These are phyloP conservation scores for Xylaria nigripes DNA, from an alignment of 495 filamentous ascomycete genomes.

Conservation along the genomic window DNA sequence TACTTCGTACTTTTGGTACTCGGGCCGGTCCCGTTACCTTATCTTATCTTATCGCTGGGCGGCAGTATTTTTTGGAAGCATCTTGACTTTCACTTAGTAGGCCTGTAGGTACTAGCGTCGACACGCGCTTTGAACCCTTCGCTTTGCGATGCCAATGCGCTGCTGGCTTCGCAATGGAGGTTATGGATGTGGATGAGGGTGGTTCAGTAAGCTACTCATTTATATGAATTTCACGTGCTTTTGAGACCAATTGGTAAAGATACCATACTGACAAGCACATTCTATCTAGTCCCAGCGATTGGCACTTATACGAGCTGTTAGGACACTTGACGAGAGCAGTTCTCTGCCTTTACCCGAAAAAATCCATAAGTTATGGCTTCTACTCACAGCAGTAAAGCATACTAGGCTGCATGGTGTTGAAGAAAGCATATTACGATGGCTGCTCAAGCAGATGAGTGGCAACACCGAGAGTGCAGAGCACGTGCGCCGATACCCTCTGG, in stretches of 20 bases:
- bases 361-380: constrained; percentile 31
- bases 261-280: neutral
- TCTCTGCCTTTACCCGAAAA: constrained; percentile 31
- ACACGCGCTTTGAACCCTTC: neutral
- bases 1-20: no score
- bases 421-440: constrained; percentile 41
- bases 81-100: neutral
- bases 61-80: constrained; percentile 10
- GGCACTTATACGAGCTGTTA: constrained; percentile 21
- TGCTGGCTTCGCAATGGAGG: constrained; percentile 9
- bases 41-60: constrained; percentile 13
- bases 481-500: constrained; percentile 35
- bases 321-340: constrained; percentile 34
- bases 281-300: constrained; percentile 20
- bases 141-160: constrained; percentile 15
- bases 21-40: no score
- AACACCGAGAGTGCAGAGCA: constrained; percentile 32
- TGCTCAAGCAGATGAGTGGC: constrained; percentile 42
- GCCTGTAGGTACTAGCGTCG: neutral
- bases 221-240: neutral
- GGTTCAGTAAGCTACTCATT: constrained; percentile 8
- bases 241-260: constrained; percentile 2
- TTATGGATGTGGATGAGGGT: constrained; percentile 22
- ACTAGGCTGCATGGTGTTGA: constrained; percentile 38
- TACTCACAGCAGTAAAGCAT: constrained; percentile 22